Evolutionary conservation across 2,329 filamentous ascomycete species (phyloP).

Genomic region (Camillea tinctor): DNA sequence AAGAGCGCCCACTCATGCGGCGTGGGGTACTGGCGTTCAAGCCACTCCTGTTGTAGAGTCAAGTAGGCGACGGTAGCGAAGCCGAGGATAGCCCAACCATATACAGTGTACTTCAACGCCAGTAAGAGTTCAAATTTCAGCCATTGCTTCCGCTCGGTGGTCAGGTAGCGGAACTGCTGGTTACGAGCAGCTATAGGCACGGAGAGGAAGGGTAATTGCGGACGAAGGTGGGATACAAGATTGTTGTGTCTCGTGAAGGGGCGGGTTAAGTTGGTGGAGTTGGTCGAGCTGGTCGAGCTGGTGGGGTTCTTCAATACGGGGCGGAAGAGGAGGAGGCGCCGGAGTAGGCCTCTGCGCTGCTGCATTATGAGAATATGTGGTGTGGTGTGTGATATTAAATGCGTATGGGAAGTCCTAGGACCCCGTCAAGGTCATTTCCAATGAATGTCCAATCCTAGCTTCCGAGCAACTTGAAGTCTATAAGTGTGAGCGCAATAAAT

Average conservation of each 20-base stretch:
- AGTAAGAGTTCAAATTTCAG: conserved; percentile 69
- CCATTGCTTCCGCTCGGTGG: conserved; percentile 73
- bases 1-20: conserved; percentile 78
- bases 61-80: conserved; percentile 61
- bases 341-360: conserved; percentile 8
- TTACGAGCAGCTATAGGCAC: conserved; percentile 40
- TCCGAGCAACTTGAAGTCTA: background rate
- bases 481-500: background rate
- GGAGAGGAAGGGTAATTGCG: conserved; percentile 52
- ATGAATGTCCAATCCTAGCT: background rate
- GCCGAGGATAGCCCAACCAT: conserved; percentile 62
- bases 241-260: conserved; percentile 43
- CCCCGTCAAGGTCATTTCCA: background rate
- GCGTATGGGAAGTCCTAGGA: too few species aligned
- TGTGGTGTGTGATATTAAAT: too few species aligned
- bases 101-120: conserved; percentile 65
- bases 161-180: conserved; percentile 67
- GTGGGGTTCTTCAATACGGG: background rate
- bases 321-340: conserved; percentile 9
- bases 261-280: conserved; percentile 1
- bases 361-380: conserved; percentile 2
- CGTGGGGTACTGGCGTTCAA: conserved; percentile 76
- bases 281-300: conserved; percentile 2
- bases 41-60: conserved; percentile 68
- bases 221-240: conserved; percentile 38